Percentiles rank a stretch among this genome's conserved stretches.
Conservation (phyloP, 768 basidiomycete genomes). For the Trametopsis cervina region DNA sequence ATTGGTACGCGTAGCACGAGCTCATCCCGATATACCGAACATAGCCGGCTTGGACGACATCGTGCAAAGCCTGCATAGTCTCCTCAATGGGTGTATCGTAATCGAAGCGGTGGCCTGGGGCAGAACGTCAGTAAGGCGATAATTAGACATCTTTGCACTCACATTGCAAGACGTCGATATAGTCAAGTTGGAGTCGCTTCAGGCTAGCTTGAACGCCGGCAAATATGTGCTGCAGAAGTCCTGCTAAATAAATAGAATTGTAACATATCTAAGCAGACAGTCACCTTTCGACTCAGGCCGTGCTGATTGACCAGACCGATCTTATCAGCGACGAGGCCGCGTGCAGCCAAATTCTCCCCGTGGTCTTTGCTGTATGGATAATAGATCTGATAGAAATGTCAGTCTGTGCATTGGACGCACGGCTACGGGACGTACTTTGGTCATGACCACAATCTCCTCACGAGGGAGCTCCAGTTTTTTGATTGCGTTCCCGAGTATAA, state of each 20-base stretch:
- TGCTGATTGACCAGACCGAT: constrained; percentile 32
- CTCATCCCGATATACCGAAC: constrained; percentile 38
- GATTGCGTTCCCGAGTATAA: constrained; percentile 42
- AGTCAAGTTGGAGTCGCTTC: constrained; percentile 67
- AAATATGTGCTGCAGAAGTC: constrained; percentile 53
- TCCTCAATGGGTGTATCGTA: constrained; percentile 35
- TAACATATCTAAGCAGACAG: constrained; percentile 54
- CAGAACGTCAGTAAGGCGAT: constrained; percentile 7
- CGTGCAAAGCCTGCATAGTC: constrained; percentile 41
- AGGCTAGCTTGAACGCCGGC: constrained; percentile 58
- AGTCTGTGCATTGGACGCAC: no score
- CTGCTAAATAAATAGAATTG: constrained; percentile 1
- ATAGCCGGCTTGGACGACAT: constrained; percentile 38
- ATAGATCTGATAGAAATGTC: no score
- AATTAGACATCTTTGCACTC: constrained; percentile 12
- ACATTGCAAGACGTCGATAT: constrained; percentile 73
- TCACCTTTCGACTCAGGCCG: constrained; percentile 36
- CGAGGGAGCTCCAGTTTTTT: constrained; percentile 38
- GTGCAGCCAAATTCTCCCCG: no score
- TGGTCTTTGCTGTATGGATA: no score
- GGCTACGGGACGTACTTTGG: no score
- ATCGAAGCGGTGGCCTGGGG: constrained; percentile 26
- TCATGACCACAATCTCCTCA: constrained; percentile 44
- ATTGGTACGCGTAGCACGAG: constrained; percentile 32
- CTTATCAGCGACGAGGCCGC: no score